Evolutionary conservation across 108 stramenopile species (phyloP), one percentile per base, ranked within the genome.

Genomic region (Nitzschia palea): DNA sequence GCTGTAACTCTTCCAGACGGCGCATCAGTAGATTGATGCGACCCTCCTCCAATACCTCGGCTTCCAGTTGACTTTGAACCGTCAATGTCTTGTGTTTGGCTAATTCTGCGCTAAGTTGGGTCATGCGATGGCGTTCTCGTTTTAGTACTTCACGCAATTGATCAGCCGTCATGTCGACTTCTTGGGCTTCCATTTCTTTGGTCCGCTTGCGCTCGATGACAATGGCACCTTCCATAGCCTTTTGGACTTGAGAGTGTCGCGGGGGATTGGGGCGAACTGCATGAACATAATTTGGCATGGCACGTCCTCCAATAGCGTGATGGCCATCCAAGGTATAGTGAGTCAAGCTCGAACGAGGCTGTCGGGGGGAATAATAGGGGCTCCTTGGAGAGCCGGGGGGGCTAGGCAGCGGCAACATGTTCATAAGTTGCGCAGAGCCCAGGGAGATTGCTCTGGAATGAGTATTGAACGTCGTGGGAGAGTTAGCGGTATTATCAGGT

Each of bases 21-120:
- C 76, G 61, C 75, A 81, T 73, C 4, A 81, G 54, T 15, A 55
- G 35, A 51, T 81, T 81, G 32, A 81, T 66, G 8, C 75, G 55
- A 2, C 80, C 68, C 45, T 81, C 80, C 36, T 81, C 80, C 25
- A 59, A n/a, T 9, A 77, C 54, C 50, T 81, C 80, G 3, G 80
- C 70, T 60, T 81, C 76, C 20, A 62, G 25, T 33, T 76, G 74
- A 50, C 47, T 56, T 42, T 72, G 63, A 22, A 73, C 80, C 20
- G 80, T 65, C 2, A 43, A n/a, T 0, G 33, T 34, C 37, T 51
- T 53, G 17, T 76, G 54, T 15, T n/a, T 44, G 17, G 76, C 80
- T 36, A 81, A 51, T 26, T 77, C 76, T 1, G 44, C 71, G 18
- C 66, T 67, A 47, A 77, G 25, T 14, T 53, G 12, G 36, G 40